Conservation (phyloP, 2,329 filamentous ascomycete genomes). For the Clarireedia sp. region DNA sequence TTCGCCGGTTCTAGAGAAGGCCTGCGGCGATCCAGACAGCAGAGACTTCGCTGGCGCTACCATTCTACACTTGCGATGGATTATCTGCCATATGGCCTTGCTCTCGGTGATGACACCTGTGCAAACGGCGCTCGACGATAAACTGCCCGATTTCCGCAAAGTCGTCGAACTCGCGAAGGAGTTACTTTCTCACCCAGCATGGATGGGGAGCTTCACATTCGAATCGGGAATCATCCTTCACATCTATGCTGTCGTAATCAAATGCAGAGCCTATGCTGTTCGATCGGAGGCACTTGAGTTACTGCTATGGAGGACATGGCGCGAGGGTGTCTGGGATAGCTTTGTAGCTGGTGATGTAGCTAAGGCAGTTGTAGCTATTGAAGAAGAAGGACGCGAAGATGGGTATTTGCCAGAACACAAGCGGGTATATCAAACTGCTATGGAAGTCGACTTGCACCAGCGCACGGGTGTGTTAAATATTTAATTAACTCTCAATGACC, state of each 20-base stretch:
- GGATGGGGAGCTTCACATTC: not conserved
- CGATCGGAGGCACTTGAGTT: not conserved
- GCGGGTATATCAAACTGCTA: not conserved
- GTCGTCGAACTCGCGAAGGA: not conserved
- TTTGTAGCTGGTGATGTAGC: not conserved
- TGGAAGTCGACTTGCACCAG: not conserved
- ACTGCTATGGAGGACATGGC: not conserved
- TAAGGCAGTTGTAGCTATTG: not conserved
- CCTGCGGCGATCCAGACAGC: not conserved
- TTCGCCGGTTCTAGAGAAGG: not conserved
- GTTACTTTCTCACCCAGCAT: not conserved
- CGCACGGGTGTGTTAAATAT: not conserved
- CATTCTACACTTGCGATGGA: not conserved
- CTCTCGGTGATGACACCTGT: not conserved
- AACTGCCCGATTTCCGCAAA: not conserved
- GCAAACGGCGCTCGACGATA: not conserved
- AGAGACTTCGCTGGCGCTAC: slow-evolving; percentile 1
- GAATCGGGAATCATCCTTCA: not conserved
- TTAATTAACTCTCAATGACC: not conserved
- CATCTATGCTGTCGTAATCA: not conserved
- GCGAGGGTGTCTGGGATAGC: not conserved
- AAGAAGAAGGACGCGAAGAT: slow-evolving; percentile 1
- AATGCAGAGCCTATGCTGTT: not conserved
- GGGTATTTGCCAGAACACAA: not conserved
- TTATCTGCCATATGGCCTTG: not conserved